phyloP scores from a whole-genome alignment of 2,329 filamentous ascomycete species.

The Penicillium oxalicum region DNA sequence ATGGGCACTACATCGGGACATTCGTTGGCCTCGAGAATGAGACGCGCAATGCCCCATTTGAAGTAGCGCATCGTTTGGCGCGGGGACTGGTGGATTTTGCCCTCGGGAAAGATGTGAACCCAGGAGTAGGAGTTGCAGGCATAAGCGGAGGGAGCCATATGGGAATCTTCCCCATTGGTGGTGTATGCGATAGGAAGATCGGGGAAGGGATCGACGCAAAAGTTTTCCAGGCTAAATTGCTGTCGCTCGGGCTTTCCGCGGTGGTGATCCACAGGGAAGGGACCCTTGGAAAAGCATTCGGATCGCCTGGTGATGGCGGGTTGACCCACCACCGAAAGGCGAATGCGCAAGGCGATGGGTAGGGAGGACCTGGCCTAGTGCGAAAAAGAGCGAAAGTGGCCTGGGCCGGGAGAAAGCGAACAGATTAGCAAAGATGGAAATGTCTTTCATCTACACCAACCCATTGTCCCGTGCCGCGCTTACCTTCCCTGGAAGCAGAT shows the following conservation, averaged over 20 bases:
- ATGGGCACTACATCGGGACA: conserved; percentile 87
- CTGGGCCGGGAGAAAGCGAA: conserved; percentile 39
- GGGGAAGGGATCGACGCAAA: conserved; percentile 45
- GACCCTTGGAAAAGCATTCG: conserved; percentile 70
- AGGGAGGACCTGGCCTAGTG: conserved; percentile 80
- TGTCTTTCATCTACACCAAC: neutral
- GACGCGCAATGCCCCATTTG: conserved; percentile 90
- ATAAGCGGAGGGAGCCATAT: conserved; percentile 67
- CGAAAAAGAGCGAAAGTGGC: conserved; percentile 71
- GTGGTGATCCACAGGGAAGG: conserved; percentile 50
- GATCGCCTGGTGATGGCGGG: conserved; percentile 82
- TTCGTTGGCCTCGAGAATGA: conserved; percentile 84
- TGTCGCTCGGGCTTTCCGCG: conserved; percentile 30
- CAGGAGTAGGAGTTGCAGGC: conserved; percentile 66
- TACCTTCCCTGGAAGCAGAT: conserved; percentile 89
- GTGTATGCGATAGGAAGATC: conserved; percentile 39
- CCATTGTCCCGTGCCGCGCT: conserved; percentile 13
- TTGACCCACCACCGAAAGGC: conserved; percentile 74
- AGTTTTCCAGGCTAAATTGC: conserved; percentile 35
- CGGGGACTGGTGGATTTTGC: conserved; percentile 82
- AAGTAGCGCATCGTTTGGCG: conserved; percentile 83
- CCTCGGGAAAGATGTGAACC: conserved; percentile 96
- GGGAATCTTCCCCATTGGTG: conserved; percentile 41
- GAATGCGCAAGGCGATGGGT: conserved; percentile 79
- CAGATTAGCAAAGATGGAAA: conserved; percentile 1